Percentiles rank a stretch among this genome's conserved stretches.
phyloP scores from a whole-genome alignment of 805 yeast genomes.

The Candida endomychidarum region DNA sequence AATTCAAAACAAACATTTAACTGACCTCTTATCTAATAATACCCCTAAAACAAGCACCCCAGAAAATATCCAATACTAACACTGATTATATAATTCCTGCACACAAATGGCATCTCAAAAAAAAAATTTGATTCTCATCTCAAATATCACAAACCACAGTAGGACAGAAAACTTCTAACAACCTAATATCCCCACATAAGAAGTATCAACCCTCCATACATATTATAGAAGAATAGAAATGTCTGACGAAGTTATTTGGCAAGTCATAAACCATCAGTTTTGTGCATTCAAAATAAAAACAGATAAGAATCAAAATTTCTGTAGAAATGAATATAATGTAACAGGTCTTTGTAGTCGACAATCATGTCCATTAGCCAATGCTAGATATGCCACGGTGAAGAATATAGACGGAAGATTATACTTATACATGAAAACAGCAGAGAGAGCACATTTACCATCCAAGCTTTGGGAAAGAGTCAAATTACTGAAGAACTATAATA shows the following conservation, averaged over 20 bases:
- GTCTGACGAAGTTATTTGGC: constrained; percentile 93
- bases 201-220: background rate
- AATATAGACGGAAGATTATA: constrained; percentile 76
- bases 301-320: constrained; percentile 85
- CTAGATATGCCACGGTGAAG: constrained; percentile 85
- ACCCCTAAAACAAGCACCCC: background rate
- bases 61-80: background rate
- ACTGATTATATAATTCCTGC: constrained; percentile 1
- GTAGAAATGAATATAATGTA: constrained; percentile 95
- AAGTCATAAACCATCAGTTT: constrained; percentile 90
- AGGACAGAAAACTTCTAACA: background rate
- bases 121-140: constrained; percentile 9
- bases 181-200: background rate
- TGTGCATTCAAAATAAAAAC: constrained; percentile 93
- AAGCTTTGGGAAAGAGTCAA: constrained; percentile 94
- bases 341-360: constrained; percentile 90
- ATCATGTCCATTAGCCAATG: constrained; percentile 95
- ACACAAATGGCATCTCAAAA: constrained; percentile 11
- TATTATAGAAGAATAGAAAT: constrained; percentile 17
- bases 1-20: too few species aligned
- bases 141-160: constrained; percentile 1
- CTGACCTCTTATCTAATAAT: too few species aligned
- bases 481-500: constrained; percentile 83
- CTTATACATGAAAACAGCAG: constrained; percentile 94
- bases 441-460: constrained; percentile 93